These are phyloP conservation scores for Syzygium syzygioides DNA, from an alignment of 441 rosid species.

Conservation along the genomic window DNA sequence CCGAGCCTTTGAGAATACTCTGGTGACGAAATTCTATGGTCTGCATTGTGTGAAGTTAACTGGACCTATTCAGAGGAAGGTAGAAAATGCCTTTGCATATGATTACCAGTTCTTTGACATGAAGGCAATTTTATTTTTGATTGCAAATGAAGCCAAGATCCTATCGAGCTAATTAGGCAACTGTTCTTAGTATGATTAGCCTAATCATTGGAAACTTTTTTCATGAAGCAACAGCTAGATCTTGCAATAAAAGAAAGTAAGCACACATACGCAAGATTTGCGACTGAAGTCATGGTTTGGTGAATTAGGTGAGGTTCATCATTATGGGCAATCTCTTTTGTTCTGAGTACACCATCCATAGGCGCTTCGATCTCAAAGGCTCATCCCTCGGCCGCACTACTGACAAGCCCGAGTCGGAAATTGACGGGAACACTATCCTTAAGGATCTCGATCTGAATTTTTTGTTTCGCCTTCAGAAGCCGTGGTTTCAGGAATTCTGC, in stretches of 20 bases:
- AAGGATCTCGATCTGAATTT: conserved; percentile 18
- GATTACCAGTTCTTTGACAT: not conserved
- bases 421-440: conserved; percentile 12
- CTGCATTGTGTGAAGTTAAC: conserved; percentile 16
- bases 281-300: not conserved
- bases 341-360: conserved; percentile 15
- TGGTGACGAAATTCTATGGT: conserved; percentile 14
- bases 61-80: conserved; percentile 16
- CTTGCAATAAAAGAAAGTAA: not conserved
- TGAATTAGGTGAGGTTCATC: conserved; percentile 14
- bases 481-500: conserved; percentile 14
- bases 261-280: not conserved
- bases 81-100: not conserved
- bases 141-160: not conserved
- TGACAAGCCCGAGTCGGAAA: conserved; percentile 15
- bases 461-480: conserved; percentile 13
- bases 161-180: not conserved
- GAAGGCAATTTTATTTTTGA: not conserved
- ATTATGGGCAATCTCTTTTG: conserved; percentile 20
- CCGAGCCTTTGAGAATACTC: conserved; percentile 14
- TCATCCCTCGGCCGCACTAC: conserved; percentile 18
- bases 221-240: not conserved
- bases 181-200: not conserved
- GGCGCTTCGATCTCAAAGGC: conserved; percentile 15
- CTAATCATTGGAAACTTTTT: not conserved